Percentiles rank a stretch among this genome's conserved stretches.
Evolutionary conservation across 176 grass and related monocot species (phyloP).

Genomic region (Lolium multiflorum): DNA sequence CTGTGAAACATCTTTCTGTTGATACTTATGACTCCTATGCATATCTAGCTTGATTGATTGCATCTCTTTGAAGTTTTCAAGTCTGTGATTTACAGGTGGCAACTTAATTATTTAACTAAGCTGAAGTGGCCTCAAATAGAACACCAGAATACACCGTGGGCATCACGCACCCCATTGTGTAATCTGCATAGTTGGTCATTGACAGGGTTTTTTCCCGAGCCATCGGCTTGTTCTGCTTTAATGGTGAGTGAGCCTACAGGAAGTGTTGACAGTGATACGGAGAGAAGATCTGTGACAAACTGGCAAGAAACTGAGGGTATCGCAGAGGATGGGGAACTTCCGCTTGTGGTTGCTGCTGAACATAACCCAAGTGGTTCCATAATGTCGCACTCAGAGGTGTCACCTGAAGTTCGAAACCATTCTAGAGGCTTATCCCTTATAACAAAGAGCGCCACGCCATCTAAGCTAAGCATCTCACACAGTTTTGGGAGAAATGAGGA

Average conservation of each 20-base stretch:
- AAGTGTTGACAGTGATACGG: conserved; percentile 65
- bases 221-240: conserved; percentile 47
- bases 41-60: conserved; percentile 41
- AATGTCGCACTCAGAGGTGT: conserved; percentile 41
- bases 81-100: conserved; percentile 91
- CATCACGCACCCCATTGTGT: conserved; percentile 69
- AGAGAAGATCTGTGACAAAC: conserved; percentile 76
- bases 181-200: conserved; percentile 81
- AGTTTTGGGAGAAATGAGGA: conserved; percentile 71
- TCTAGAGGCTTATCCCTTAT: conserved; percentile 89
- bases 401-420: conserved; percentile 63
- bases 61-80: conserved; percentile 54
- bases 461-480: conserved; percentile 62
- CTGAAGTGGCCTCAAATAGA: conserved; percentile 86
- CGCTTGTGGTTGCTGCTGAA: conserved; percentile 39
- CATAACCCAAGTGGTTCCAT: conserved; percentile 38
- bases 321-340: conserved; percentile 93
- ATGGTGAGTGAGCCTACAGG: conserved; percentile 55
- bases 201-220: conserved; percentile 57
- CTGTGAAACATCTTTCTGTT: conserved; percentile 10
- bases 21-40: conserved; percentile 36
- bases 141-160: conserved; percentile 85
- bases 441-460: conserved; percentile 74
- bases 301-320: conserved; percentile 85
- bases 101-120: conserved; percentile 89